These are phyloP conservation scores for Wickerhamomyces alni DNA, from an alignment of 805 yeast species.

Conservation along the genomic window DNA sequence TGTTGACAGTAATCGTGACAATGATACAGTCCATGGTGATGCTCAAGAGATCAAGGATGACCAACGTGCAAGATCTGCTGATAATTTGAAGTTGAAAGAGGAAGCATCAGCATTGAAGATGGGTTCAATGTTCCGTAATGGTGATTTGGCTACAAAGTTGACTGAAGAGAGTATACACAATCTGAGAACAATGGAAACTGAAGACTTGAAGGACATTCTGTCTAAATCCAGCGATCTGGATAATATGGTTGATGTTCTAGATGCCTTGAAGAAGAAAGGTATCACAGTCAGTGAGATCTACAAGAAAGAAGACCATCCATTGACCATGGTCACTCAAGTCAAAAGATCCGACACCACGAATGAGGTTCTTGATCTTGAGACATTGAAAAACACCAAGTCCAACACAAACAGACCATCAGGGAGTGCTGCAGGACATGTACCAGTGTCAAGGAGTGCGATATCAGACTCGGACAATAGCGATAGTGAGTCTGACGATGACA, in stretches of 20 bases:
- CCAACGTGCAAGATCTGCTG: conserved; percentile 12
- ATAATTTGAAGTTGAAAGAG: conserved; percentile 16
- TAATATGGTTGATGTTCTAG: conserved; percentile 31
- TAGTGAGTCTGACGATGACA: background rate
- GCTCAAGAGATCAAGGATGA: conserved; percentile 25
- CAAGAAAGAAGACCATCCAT: conserved; percentile 13
- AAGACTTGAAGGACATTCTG: conserved; percentile 29
- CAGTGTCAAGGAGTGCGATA: too few relatives aligned
- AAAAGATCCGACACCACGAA: background rate
- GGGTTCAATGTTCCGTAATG: conserved; percentile 9
- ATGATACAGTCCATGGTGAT: conserved; percentile 24
- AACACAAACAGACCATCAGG: conserved; percentile 8
- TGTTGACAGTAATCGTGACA: conserved; percentile 18
- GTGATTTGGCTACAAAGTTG: conserved; percentile 12
- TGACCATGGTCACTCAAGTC: background rate
- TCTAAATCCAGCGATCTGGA: conserved; percentile 31
- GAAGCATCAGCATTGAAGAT: conserved; percentile 20
- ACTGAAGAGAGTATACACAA: conserved; percentile 24
- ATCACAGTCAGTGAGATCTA: conserved; percentile 31
- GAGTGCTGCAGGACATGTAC: too few relatives aligned
- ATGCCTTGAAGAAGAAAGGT: conserved; percentile 34
- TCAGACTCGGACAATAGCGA: background rate
- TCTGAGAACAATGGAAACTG: conserved; percentile 25
- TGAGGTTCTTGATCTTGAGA: conserved; percentile 13
- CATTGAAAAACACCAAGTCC: conserved; percentile 12